Evolutionary conservation across 352 stramenopile genomes (phyloP).

Genomic region (Phytophthora pini): DNA sequence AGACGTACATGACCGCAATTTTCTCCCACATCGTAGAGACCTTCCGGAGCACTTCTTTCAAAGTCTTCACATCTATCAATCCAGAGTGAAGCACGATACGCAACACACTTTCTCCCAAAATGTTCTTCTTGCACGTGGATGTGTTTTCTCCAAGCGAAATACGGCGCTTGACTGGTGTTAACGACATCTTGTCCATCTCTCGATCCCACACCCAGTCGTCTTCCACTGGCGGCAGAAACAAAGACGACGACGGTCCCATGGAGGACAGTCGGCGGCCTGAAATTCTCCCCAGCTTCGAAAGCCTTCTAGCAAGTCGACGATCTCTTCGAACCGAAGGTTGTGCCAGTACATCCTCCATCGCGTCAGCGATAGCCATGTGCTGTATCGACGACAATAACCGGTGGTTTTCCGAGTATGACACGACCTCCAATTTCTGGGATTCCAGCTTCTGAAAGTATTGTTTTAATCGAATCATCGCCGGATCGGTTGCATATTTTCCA

Average conservation of each 20-base stretch:
- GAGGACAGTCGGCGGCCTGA: slow-evolving; percentile 56
- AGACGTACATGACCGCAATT: slow-evolving; percentile 51
- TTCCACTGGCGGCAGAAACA: slow-evolving; percentile 45
- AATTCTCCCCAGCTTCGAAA: slow-evolving; percentile 69
- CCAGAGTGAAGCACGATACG: slow-evolving; percentile 54
- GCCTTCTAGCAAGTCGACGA: slow-evolving; percentile 59
- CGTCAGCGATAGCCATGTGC: slow-evolving; percentile 74
- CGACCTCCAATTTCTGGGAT: slow-evolving; percentile 60
- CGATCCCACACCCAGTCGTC: slow-evolving; percentile 63
- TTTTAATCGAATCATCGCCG: slow-evolving; percentile 50
- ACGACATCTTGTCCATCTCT: slow-evolving; percentile 49
- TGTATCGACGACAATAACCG: slow-evolving; percentile 64
- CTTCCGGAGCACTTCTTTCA: slow-evolving; percentile 44
- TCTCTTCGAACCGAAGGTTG: slow-evolving; percentile 67
- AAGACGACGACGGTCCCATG: slow-evolving; percentile 28
- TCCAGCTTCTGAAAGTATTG: slow-evolving; percentile 63
- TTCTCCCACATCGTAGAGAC: slow-evolving; percentile 59
- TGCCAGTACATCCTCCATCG: slow-evolving; percentile 77
- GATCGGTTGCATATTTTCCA: slow-evolving; percentile 32
- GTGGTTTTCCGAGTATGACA: slow-evolving; percentile 68
- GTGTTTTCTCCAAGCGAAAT: slow-evolving; percentile 24
- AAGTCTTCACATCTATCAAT: slow-evolving; percentile 37
- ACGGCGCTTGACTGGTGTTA: slow-evolving; percentile 44
- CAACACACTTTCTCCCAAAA: slow-evolving; percentile 45
- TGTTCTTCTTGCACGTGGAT: slow-evolving; percentile 27